Base-by-base conservation (phyloP, 805 yeast genomes). In the Barnettozyma pratensis region DNA sequence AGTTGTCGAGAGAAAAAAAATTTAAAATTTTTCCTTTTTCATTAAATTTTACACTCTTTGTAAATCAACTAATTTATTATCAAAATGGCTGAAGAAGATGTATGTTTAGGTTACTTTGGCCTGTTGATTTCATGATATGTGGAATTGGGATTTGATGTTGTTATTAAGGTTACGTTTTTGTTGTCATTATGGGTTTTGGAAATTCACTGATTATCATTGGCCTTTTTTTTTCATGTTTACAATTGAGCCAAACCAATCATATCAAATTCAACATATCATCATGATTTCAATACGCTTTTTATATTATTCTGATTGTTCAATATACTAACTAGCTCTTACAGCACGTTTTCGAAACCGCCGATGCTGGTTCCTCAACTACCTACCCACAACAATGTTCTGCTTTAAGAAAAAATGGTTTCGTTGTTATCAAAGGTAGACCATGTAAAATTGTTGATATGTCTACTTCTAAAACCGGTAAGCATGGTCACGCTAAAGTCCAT, bases 401-500 rank as follows among this genome's bases (percentile, higher is more conserved):
- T 63, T 89, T 94, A 77, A 91, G 99, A 85, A 94, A 94, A 95
- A 87, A 83, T 82, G 99, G 99, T 71, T 95, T 88, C 85, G 99
- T 94, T 72, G 95, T 85, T 66, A 94, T 92, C 80, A 94, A 94
- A 83, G 81, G 88, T 70, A 95, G 99, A 84, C 99, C 99, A 73
- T 94, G 98, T 84, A 94, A 94, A 85, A 94, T 94, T 76, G 96
- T 94, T 68, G 99, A 94, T 75, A 94, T 94, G 99, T 94, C 99
- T 57, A 94, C 99, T 71, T 94, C 99, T 70, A 94, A 94, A 87
- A 94, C 99, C 66, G 99, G 99, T 80, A 94, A 94, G 97, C 99
- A 94, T 87, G 99, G 99, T 81, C 99, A 94, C 94, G 99, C 99
- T 74, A 94, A 94, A 85, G 99, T 94, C 76, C 98, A 94, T 79